Percentiles rank a stretch among this genome's conserved stretches.
These are phyloP conservation scores for Apodospora peruviana DNA, from an alignment of 495 filamentous ascomycete genomes.

Conservation along the genomic window DNA sequence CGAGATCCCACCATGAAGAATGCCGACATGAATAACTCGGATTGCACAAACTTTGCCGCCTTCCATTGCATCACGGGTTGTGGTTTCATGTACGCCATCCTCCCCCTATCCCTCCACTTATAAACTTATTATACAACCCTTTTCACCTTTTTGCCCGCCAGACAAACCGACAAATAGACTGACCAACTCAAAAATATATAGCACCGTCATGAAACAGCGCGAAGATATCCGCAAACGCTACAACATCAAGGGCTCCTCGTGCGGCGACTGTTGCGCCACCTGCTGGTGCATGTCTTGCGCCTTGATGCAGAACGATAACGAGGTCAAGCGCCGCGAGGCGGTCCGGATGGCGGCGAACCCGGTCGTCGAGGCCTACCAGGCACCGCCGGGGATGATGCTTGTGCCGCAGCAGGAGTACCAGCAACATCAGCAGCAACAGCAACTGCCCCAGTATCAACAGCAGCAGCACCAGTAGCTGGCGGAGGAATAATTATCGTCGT, in stretches of 20 bases:
- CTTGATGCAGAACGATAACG: slow-evolving; percentile 51
- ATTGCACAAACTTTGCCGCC: slow-evolving; percentile 18
- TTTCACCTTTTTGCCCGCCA: background rate
- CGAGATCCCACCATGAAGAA: slow-evolving; percentile 35
- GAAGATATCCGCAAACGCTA: slow-evolving; percentile 43
- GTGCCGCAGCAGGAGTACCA: background rate
- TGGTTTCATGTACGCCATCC: slow-evolving; percentile 1
- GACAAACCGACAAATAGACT: background rate
- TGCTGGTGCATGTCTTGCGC: slow-evolving; percentile 53
- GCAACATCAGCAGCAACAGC: background rate
- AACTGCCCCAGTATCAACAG: background rate
- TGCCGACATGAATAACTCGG: slow-evolving; percentile 34
- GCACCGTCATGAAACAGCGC: slow-evolving; percentile 42
- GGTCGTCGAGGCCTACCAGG: slow-evolving; percentile 3
- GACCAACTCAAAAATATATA: no score
- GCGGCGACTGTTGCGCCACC: slow-evolving; percentile 40
- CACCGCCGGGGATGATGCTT: background rate
- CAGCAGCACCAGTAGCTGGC: background rate
- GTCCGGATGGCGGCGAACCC: background rate
- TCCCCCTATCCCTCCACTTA: background rate
- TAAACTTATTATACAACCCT: no score
- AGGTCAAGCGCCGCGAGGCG: slow-evolving; percentile 25
- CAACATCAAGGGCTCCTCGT: slow-evolving; percentile 41
- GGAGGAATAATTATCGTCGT: background rate
- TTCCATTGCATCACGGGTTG: slow-evolving; percentile 17